These are phyloP conservation scores for Talaromyces sp. DNA, from an alignment of 2,329 filamentous ascomycete genomes.

Conservation along the genomic window DNA sequence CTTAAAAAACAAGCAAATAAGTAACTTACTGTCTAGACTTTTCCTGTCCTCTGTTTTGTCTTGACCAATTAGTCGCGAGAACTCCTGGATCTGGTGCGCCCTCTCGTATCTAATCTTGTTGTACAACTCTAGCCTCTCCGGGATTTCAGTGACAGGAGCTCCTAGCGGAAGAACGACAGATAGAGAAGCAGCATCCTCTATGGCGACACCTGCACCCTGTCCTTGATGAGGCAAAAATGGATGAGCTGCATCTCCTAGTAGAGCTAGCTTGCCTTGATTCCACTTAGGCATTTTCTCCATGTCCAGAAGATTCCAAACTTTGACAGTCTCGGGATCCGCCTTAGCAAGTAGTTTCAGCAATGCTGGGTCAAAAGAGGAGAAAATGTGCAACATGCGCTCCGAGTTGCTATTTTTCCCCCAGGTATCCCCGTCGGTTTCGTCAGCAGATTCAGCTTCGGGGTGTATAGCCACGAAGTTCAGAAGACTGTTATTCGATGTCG, in stretches of 20 bases:
- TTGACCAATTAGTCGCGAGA: constrained; percentile 49
- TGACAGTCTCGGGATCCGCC: constrained; percentile 43
- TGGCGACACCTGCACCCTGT: constrained; percentile 59
- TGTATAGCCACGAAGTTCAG: constrained; percentile 53
- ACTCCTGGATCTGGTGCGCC: constrained; percentile 54
- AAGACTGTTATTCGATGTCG: constrained; percentile 41
- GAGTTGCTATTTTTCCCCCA: neutral
- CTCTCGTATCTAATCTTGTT: constrained; percentile 54
- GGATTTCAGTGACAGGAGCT: neutral
- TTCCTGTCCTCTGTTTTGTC: constrained; percentile 30
- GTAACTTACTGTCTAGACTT: constrained; percentile 5
- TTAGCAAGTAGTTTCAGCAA: constrained; percentile 33
- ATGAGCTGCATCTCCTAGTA: constrained; percentile 65
- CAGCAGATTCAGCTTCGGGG: constrained; percentile 39
- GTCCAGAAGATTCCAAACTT: constrained; percentile 58
- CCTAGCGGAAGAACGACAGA: constrained; percentile 51
- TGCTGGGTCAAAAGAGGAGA: constrained; percentile 33
- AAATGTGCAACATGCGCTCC: constrained; percentile 2
- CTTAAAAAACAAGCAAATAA: neutral
- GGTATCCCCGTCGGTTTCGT: constrained; percentile 26
- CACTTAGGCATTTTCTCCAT: constrained; percentile 56
- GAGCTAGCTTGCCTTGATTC: constrained; percentile 48
- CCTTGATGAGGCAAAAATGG: constrained; percentile 62
- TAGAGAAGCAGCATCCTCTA: constrained; percentile 61
- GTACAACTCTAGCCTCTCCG: constrained; percentile 32